These are phyloP conservation scores for Bipolaris sorokiniana DNA, from an alignment of 2,329 filamentous ascomycete species.

Conservation along the genomic window DNA sequence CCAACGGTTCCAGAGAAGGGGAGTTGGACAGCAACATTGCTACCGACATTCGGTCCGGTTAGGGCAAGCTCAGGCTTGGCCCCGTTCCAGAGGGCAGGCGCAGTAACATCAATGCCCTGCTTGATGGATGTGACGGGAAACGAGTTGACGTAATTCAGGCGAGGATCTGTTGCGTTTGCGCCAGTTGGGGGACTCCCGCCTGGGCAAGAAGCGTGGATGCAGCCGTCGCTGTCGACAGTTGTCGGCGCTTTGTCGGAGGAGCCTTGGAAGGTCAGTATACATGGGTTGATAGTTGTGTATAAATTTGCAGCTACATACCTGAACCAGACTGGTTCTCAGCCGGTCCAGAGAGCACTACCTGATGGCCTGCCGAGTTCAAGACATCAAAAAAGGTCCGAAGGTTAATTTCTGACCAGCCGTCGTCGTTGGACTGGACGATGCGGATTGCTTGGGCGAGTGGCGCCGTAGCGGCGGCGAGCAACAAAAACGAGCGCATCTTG, in stretches of 20 bases:
- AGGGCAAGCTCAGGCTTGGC: conserved; percentile 66
- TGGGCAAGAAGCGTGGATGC: conserved; percentile 68
- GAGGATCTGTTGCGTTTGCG: conserved; percentile 61
- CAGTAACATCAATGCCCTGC: conserved; percentile 65
- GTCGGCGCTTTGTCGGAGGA: conserved; percentile 59
- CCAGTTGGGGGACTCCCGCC: conserved; percentile 63
- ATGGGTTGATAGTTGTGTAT: background rate
- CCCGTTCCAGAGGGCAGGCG: conserved; percentile 60
- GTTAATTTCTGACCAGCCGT: conserved; percentile 76
- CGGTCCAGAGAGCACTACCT: conserved; percentile 69
- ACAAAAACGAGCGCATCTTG: conserved; percentile 35
- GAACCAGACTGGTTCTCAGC: conserved; percentile 70
- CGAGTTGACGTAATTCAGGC: conserved; percentile 75
- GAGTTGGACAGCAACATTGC: conserved; percentile 63
- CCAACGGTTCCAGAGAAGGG: conserved; percentile 72
- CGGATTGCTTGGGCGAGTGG: conserved; percentile 39
- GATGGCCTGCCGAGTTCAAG: conserved; percentile 62
- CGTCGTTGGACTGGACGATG: conserved; percentile 69
- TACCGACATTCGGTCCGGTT: conserved; percentile 67
- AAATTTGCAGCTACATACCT: conserved; percentile 49
- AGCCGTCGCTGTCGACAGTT: conserved; percentile 56
- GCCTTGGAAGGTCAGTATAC: conserved; percentile 49
- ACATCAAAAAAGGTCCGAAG: conserved; percentile 65
- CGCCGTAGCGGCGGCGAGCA: conserved; percentile 33
- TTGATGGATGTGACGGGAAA: conserved; percentile 69